A percentile compares a stretch with the other conserved stretches of the same genome.
Evolutionary conservation across 768 basidiomycete species (phyloP).

Genomic region (Suillus lakei): DNA sequence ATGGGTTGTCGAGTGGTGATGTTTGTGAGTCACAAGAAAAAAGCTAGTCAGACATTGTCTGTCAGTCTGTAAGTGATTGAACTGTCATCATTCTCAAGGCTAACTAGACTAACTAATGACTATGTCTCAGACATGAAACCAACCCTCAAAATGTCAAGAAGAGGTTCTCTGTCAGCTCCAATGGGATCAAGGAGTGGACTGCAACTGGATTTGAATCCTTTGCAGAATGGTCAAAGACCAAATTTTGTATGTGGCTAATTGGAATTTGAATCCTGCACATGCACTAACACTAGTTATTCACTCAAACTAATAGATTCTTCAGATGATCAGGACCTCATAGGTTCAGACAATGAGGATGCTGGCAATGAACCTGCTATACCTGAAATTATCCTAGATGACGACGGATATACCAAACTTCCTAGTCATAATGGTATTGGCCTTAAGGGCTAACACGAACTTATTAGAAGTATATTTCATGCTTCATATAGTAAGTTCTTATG

Average conservation of each 20-base stretch:
- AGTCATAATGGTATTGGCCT: no score
- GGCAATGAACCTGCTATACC: not conserved
- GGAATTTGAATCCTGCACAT: not conserved
- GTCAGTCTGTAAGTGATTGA: not conserved
- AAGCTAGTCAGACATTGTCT: not conserved
- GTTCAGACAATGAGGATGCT: not conserved
- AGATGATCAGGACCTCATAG: conserved; percentile 7
- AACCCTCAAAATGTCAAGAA: not conserved
- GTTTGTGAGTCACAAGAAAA: conserved; percentile 3
- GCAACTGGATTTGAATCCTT: not conserved
- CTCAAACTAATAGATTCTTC: conserved; percentile 3
- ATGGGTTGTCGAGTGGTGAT: conserved; percentile 2
- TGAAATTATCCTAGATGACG: not conserved
- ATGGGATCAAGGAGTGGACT: not conserved
- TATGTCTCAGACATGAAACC: not conserved
- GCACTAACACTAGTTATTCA: no score
- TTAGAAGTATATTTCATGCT: no score
- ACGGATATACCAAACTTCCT: not conserved
- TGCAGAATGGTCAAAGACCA: not conserved
- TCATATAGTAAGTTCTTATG: no score
- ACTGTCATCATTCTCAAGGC: not conserved
- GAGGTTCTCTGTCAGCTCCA: not conserved
- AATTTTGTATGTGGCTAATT: not conserved
- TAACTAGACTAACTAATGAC: not conserved
- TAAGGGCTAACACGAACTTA: no score